Percentiles rank a stretch among this genome's conserved stretches.
Evolutionary conservation across 805 yeast species (phyloP).

Genomic region (Priceomyces carsonii): DNA sequence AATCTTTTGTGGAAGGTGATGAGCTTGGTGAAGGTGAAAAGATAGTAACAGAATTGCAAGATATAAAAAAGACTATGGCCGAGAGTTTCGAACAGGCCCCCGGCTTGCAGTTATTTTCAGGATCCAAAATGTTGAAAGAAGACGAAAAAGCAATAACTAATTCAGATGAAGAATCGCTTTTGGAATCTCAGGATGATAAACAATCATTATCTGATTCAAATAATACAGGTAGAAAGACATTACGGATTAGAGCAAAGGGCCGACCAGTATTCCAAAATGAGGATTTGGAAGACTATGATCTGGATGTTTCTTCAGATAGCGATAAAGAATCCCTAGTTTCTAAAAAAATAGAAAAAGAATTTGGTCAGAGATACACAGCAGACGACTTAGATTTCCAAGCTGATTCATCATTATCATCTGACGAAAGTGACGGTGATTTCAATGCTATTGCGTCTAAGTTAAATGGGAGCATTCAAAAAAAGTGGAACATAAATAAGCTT

Average conservation of each 20-base stretch:
- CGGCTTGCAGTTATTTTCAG: slow-evolving; percentile 75
- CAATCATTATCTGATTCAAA: slow-evolving; percentile 24
- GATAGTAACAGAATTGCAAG: slow-evolving; percentile 79
- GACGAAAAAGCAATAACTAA: slow-evolving; percentile 43
- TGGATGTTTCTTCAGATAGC: slow-evolving; percentile 42
- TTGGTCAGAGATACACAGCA: slow-evolving; percentile 33
- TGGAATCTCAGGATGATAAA: slow-evolving; percentile 35
- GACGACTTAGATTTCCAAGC: slow-evolving; percentile 45
- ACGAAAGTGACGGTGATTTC: slow-evolving; percentile 38
- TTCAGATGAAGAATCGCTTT: slow-evolving; percentile 35
- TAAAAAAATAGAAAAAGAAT: slow-evolving; percentile 50
- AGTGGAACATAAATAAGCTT: slow-evolving; percentile 80
- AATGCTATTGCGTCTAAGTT: slow-evolving; percentile 59
- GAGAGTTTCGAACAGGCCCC: slow-evolving; percentile 61
- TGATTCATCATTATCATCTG: slow-evolving; percentile 46
- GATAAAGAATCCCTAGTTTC: slow-evolving; percentile 41
- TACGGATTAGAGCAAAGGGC: slow-evolving; percentile 53
- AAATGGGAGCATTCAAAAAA: slow-evolving; percentile 50
- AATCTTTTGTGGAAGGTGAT: slow-evolving; percentile 59
- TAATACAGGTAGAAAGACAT: slow-evolving; percentile 61
- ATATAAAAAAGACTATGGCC: slow-evolving; percentile 58
- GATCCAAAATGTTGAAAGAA: slow-evolving; percentile 49
- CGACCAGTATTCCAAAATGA: slow-evolving; percentile 51
- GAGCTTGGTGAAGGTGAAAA: slow-evolving; percentile 85
- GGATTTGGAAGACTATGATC: slow-evolving; percentile 41